phyloP scores from a whole-genome alignment of 2,329 filamentous ascomycete genomes.

The Drechslerella dactyloides region DNA sequence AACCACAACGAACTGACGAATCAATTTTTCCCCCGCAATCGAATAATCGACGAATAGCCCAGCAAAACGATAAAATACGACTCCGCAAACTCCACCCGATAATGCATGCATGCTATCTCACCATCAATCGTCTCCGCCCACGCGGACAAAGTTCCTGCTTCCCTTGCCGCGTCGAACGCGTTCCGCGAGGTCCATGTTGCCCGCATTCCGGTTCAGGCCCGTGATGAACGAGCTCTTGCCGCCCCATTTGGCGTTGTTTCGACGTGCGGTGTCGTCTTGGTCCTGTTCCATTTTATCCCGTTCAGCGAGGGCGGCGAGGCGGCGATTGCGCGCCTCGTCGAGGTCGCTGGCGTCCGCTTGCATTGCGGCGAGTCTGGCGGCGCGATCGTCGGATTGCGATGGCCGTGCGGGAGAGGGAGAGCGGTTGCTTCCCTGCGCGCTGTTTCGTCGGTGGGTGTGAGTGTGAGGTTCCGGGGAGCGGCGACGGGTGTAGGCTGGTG shows the following conservation, averaged over 20 bases:
- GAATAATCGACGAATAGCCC: background rate
- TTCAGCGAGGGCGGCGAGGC: slow-evolving; percentile 71
- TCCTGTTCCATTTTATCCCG: slow-evolving; percentile 70
- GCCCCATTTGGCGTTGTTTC: slow-evolving; percentile 67
- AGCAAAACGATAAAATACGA: background rate
- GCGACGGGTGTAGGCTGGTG: slow-evolving; percentile 48
- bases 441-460: slow-evolving; percentile 25
- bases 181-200: slow-evolving; percentile 59
- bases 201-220: slow-evolving; percentile 66
- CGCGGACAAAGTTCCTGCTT: slow-evolving; percentile 43
- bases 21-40: too few relatives aligned
- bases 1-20: too few relatives aligned
- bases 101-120: background rate
- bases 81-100: slow-evolving; percentile 26
- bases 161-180: slow-evolving; percentile 58
- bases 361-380: slow-evolving; percentile 74
- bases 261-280: slow-evolving; percentile 70
- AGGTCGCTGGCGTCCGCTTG: slow-evolving; percentile 73
- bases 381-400: slow-evolving; percentile 64
- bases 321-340: slow-evolving; percentile 71
- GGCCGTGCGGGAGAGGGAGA: slow-evolving; percentile 35
- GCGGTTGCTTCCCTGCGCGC: slow-evolving; percentile 51
- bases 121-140: slow-evolving; percentile 39
- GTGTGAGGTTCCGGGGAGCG: slow-evolving; percentile 50
- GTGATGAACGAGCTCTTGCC: slow-evolving; percentile 71